Evolutionary conservation across 2,329 filamentous ascomycete species (phyloP).

Genomic region (Neofusicoccum parvum): DNA sequence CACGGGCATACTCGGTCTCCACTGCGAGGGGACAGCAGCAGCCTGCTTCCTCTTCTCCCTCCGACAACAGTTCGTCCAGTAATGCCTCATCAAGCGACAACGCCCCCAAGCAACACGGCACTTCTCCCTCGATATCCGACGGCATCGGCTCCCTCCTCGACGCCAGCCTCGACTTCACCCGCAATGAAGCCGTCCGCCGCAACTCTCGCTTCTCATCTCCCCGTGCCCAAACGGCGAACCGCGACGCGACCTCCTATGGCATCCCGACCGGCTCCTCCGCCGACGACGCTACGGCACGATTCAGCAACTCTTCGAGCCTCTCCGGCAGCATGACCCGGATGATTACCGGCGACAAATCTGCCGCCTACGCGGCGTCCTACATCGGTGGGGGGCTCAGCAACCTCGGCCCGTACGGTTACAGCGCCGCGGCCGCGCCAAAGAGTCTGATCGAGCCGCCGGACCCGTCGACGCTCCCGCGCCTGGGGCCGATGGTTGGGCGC

Average conservation of each 20-base stretch:
- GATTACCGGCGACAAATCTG: neutral
- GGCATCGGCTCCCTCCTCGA: slow-evolving; percentile 33
- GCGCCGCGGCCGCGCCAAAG: neutral
- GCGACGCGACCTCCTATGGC: slow-evolving; percentile 9
- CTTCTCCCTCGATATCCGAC: slow-evolving; percentile 6
- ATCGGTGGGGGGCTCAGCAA: neutral
- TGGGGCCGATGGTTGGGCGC: slow-evolving; percentile 37
- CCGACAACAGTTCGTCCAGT: slow-evolving; percentile 9
- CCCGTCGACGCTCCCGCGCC: slow-evolving; percentile 28
- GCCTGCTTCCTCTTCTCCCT: slow-evolving; percentile 11
- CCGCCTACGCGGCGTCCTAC: neutral
- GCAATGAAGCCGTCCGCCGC: slow-evolving; percentile 26
- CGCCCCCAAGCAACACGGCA: slow-evolving; percentile 5
- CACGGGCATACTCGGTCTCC: slow-evolving; percentile 5
- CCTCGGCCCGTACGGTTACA: neutral
- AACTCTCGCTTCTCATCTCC: slow-evolving; percentile 32
- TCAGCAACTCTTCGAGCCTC: neutral
- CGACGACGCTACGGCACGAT: neutral
- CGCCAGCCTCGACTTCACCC: slow-evolving; percentile 31
- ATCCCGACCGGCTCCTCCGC: slow-evolving; percentile 8
- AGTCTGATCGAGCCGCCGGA: slow-evolving; percentile 13
- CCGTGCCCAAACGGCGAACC: slow-evolving; percentile 27
- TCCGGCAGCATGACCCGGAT: neutral
- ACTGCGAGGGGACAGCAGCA: slow-evolving; percentile 8
- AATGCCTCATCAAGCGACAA: slow-evolving; percentile 24